These are phyloP conservation scores for Catharanthus roseus DNA, from an alignment of 257 asterid species.

Conservation along the genomic window DNA sequence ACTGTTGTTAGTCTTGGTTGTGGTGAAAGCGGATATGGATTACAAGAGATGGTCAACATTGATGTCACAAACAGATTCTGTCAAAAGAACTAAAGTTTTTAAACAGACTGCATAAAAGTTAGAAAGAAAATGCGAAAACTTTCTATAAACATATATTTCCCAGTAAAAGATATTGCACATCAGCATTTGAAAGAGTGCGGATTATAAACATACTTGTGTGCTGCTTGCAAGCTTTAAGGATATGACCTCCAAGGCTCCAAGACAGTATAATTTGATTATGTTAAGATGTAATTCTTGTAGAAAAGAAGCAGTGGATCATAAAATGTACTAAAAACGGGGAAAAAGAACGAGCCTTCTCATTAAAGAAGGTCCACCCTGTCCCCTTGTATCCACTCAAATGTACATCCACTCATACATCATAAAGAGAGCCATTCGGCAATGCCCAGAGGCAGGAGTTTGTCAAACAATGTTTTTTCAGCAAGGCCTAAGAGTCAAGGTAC, in stretches of 20 bases:
- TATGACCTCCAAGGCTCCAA: background rate
- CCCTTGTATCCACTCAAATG: background rate
- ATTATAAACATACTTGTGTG: background rate
- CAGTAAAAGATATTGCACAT: background rate
- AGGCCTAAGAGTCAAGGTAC: background rate
- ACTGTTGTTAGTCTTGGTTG: constrained; percentile 36
- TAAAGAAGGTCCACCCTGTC: background rate
- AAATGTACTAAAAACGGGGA: background rate
- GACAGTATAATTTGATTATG: background rate
- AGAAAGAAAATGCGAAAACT: background rate
- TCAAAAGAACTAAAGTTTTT: background rate
- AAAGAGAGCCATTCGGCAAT: background rate
- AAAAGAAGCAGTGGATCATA: background rate
- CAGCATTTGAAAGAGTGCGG: background rate
- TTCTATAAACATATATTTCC: background rate
- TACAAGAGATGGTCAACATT: constrained; percentile 40
- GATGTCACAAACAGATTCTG: constrained; percentile 83
- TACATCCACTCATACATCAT: background rate
- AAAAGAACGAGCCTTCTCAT: background rate
- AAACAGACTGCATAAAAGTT: background rate
- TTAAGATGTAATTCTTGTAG: background rate
- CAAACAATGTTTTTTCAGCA: background rate
- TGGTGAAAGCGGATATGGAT: constrained; percentile 31
- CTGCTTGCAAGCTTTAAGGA: background rate
- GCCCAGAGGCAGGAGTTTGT: background rate